phyloP scores from a whole-genome alignment of 352 stramenopile species.

The Globisporangium radiosum region DNA sequence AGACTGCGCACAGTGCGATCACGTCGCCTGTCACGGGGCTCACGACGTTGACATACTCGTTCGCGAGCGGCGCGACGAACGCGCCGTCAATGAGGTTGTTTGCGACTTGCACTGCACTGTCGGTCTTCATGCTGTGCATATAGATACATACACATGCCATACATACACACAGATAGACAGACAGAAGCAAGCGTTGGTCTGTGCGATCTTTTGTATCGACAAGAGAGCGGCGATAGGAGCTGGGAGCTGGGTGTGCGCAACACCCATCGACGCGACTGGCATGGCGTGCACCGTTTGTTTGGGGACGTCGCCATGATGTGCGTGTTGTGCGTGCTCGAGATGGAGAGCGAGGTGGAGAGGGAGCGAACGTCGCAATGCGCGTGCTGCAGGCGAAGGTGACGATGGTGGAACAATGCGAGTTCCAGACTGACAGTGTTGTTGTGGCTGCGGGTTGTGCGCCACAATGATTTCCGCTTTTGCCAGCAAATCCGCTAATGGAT shows the following conservation, averaged over 20 bases:
- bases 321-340: not conserved
- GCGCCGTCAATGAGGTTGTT: constrained; percentile 68
- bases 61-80: constrained; percentile 37
- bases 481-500: too few relatives aligned
- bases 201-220: not conserved
- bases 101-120: constrained; percentile 12
- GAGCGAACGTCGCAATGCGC: too few relatives aligned
- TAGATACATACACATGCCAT: not conserved
- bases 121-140: constrained; percentile 8
- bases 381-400: too few relatives aligned
- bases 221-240: not conserved
- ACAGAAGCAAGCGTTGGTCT: not conserved
- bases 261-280: not conserved
- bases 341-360: too few relatives aligned
- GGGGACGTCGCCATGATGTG: constrained; percentile 17
- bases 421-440: too few relatives aligned
- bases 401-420: too few relatives aligned
- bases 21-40: constrained; percentile 54
- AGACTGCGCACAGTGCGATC: constrained; percentile 83
- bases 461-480: too few relatives aligned
- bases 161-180: not conserved
- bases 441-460: too few relatives aligned
- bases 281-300: constrained; percentile 17
- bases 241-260: not conserved
- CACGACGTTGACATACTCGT: constrained; percentile 53